phyloP scores from a whole-genome alignment of 75 land plant genomes.

The Adiantum capillusveneris region DNA sequence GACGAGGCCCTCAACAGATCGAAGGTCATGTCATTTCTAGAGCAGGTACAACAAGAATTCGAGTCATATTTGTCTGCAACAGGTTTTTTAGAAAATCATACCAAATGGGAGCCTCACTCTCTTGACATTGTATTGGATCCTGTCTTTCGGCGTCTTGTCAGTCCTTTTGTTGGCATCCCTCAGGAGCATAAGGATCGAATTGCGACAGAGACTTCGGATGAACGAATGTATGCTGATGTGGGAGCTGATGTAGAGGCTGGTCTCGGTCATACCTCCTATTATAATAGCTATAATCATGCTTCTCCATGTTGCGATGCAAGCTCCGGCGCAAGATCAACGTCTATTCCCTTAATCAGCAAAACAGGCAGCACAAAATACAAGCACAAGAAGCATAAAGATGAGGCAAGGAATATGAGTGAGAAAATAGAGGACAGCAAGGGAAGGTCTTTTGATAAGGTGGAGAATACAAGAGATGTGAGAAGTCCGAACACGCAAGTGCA shows the following conservation, averaged over 20 bases:
- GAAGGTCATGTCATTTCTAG: slow-evolving; percentile 20
- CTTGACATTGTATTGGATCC: slow-evolving; percentile 22
- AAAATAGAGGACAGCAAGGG: neutral
- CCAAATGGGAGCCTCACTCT: slow-evolving; percentile 10
- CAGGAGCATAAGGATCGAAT: slow-evolving; percentile 7
- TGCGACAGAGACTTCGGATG: neutral
- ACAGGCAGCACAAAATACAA: neutral
- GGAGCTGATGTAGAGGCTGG: neutral
- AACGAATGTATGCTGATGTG: neutral
- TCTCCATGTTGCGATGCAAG: neutral
- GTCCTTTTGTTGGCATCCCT: slow-evolving; percentile 11
- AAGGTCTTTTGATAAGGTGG: neutral
- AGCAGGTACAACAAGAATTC: slow-evolving; percentile 18
- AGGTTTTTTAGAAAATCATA: neutral
- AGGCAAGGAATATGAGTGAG: neutral
- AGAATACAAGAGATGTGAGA: neutral
- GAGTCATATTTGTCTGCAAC: neutral
- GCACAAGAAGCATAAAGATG: neutral
- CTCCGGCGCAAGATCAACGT: neutral
- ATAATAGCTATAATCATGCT: neutral
- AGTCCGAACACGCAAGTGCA: neutral
- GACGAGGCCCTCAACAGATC: slow-evolving; percentile 28
- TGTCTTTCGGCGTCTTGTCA: slow-evolving; percentile 15
- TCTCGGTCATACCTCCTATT: neutral
- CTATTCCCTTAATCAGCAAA: neutral